Base-by-base conservation (phyloP, 352 stramenopile genomes). In the Pythium coloratum region DNA sequence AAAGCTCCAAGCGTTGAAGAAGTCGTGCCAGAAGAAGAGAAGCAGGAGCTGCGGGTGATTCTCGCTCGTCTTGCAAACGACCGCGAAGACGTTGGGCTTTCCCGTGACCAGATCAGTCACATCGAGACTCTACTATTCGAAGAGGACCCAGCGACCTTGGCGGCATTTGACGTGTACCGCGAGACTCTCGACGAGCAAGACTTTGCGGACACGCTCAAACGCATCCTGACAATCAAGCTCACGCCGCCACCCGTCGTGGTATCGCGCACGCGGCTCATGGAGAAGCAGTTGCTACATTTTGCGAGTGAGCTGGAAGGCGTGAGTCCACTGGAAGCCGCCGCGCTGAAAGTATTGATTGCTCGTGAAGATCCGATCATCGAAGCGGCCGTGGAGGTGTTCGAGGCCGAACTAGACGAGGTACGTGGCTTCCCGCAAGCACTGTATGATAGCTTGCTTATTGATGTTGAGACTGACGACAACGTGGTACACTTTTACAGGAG, bases 141-240 rank as follows among this genome's bases (percentile, higher is more conserved):
- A n/a, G 53, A 67, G 2, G 81, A 91, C 24, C 50, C 82, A 1
- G 75, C 69, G 28, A 81, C 78, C 24, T 55, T 90, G 3, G 83
- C 82, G 4, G 83, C 81, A 0, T 78, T 90, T 28, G 78, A 91
- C 33, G 82, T 94, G 9, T 78, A 80, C 24, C 64, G 72, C 6
- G 66, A 73, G 8, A 88, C 75, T 0, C 59, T 81, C n/a, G 82
- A 92, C 30, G 66, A 66, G 0, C 63, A 71, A 2, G 82, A 92
- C 38, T 78, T 90, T 16, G 80, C 69, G 13, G 82, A 92, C 62
- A 90, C 77, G 12, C 64, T 87, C 12, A 64, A 76, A 40, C 81
- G 79, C 10, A 73, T 91, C 4, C 59, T 89, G 1, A 20, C 40
- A 1, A 56, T 57, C 56, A 10, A 53, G 50, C 7, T 32, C 16